These are phyloP conservation scores for Boletus pseudopeckii DNA, from an alignment of 768 basidiomycete genomes.

Conservation along the genomic window DNA sequence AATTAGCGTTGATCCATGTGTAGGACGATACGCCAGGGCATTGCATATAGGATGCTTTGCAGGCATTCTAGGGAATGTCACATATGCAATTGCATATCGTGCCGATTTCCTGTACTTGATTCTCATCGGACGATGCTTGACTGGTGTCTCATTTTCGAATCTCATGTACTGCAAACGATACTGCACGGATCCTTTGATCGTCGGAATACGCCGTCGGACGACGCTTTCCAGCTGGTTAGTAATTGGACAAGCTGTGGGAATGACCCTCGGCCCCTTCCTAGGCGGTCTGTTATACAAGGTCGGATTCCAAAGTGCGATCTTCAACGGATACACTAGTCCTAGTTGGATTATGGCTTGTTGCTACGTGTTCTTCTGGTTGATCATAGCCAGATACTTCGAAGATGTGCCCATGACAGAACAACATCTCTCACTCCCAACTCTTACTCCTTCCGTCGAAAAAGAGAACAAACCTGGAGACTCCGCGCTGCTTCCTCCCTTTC, in stretches of 20 bases:
- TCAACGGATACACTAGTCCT: conserved; percentile 67
- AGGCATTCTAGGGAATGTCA: conserved; percentile 52
- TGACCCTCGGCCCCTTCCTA: conserved; percentile 60
- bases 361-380: conserved; percentile 52
- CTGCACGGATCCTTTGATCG: conserved; percentile 63
- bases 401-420: conserved; percentile 32
- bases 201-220: conserved; percentile 60
- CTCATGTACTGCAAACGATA: conserved; percentile 71
- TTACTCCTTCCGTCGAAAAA: not conserved
- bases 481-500: not conserved
- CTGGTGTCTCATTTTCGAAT: conserved; percentile 55
- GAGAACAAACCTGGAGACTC: not conserved
- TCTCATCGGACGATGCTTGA: conserved; percentile 63
- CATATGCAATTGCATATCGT: conserved; percentile 60
- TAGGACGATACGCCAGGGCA: conserved; percentile 54
- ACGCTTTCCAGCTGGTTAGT: conserved; percentile 67
- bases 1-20: not conserved
- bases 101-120: conserved; percentile 64
- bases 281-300: conserved; percentile 61
- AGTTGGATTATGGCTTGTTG: conserved; percentile 58
- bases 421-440: not conserved
- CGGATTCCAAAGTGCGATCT: conserved; percentile 52
- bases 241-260: conserved; percentile 58
- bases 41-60: conserved; percentile 53
- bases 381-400: conserved; percentile 36